These are phyloP conservation scores for Dichomitus squalens DNA, from an alignment of 1,284 basidiomycete genomes.

Conservation along the genomic window DNA sequence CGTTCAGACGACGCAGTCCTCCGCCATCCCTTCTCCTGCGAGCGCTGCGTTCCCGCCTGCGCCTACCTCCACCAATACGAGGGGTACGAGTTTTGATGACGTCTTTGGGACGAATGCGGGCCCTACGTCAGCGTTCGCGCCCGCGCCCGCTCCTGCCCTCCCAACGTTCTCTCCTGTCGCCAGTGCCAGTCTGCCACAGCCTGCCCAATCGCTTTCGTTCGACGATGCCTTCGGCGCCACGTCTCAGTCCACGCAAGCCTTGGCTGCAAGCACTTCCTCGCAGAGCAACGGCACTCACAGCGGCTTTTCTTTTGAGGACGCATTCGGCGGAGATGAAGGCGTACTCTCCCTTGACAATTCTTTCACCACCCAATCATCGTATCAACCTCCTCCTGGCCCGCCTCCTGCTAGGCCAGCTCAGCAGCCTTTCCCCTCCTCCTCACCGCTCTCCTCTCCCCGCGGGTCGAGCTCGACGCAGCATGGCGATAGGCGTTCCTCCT, in stretches of 20 bases:
- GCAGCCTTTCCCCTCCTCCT: conserved; percentile 24
- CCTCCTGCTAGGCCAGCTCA: conserved; percentile 28
- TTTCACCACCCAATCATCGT: conserved; percentile 28
- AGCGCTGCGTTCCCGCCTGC: conserved; percentile 22
- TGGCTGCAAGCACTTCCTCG: conserved; percentile 11
- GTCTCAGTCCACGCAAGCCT: conserved; percentile 9
- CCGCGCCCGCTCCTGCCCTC: conserved; percentile 21
- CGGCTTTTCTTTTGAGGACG: conserved; percentile 58
- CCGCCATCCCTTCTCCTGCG: conserved; percentile 3
- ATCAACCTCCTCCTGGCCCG: conserved; percentile 35
- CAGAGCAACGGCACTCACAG: conserved; percentile 19
- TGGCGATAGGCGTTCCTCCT: conserved; percentile 25
- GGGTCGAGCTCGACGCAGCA: conserved; percentile 30
- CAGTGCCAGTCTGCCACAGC: conserved; percentile 9
- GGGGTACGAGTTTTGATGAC: conserved; percentile 27
- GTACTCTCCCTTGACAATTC: conserved; percentile 44
- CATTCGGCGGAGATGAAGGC: conserved; percentile 53
- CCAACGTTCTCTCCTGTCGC: conserved; percentile 14
- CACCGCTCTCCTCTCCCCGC: conserved; percentile 42
- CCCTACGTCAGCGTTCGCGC: conserved; percentile 26
- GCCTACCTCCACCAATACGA: background rate
- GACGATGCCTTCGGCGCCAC: conserved; percentile 51
- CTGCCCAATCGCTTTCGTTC: conserved; percentile 43
- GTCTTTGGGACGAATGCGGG: conserved; percentile 26
- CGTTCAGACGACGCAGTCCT: conserved; percentile 21